Percentiles rank a stretch among this genome's conserved stretches.
Evolutionary conservation across 192 early-diverging fungal species (phyloP).

Genomic region (Rhizophagus clarus): DNA sequence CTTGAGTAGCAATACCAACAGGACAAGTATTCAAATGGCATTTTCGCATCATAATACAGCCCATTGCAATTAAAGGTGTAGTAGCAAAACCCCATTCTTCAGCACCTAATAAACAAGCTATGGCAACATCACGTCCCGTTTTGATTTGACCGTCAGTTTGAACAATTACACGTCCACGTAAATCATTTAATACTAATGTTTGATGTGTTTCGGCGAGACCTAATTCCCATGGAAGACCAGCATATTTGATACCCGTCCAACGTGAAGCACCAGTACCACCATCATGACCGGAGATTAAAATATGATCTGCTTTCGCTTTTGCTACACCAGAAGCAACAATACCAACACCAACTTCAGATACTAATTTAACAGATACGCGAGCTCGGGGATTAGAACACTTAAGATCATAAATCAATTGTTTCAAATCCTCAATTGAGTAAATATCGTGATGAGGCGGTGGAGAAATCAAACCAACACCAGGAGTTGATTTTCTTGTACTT

Average conservation of each 20-base stretch:
- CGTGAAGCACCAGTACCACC: slow-evolving; percentile 97
- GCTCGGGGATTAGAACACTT: slow-evolving; percentile 91
- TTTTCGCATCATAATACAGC: slow-evolving; percentile 96
- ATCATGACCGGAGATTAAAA: slow-evolving; percentile 93
- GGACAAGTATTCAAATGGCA: slow-evolving; percentile 93
- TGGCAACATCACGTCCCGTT: slow-evolving; percentile 95
- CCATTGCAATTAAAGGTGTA: slow-evolving; percentile 95
- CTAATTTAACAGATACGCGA: slow-evolving; percentile 96
- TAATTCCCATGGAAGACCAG: slow-evolving; percentile 98
- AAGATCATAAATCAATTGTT: slow-evolving; percentile 97
- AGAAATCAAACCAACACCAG: slow-evolving; percentile 94
- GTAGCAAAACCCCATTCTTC: slow-evolving; percentile 99
- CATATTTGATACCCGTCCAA: slow-evolving; percentile 98
- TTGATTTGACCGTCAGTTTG: slow-evolving; percentile 99
- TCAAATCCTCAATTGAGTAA: slow-evolving; percentile 98
- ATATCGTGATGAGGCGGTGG: slow-evolving; percentile 99
- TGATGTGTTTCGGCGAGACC: slow-evolving; percentile 99
- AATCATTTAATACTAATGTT: slow-evolving; percentile 94
- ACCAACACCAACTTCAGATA: slow-evolving; percentile 97
- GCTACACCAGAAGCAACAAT: slow-evolving; percentile 96
- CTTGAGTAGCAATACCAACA: slow-evolving; percentile 98
- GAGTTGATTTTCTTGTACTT: slow-evolving; percentile 90
- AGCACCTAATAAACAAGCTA: slow-evolving; percentile 96
- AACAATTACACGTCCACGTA: slow-evolving; percentile 93
- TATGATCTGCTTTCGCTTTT: slow-evolving; percentile 97